Base-by-base conservation (phyloP, 768 basidiomycete genomes). In the Naganishia antarctica region DNA sequence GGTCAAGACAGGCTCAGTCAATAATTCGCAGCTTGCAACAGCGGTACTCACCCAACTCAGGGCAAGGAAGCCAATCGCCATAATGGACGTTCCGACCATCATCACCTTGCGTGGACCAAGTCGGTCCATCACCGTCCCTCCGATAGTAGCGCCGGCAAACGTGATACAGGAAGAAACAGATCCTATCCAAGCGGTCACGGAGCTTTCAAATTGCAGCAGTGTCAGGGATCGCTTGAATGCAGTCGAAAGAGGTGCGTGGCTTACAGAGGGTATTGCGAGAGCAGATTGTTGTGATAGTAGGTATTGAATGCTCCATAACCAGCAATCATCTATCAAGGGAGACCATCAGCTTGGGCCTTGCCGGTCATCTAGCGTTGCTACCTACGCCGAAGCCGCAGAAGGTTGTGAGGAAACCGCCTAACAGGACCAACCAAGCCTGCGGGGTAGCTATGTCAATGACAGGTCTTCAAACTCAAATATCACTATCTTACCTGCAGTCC, bases 371-470 rank as follows among this genome's bases (percentile, higher is more conserved):
- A 63, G 37, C 7, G 4, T 31, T 8, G 18, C 3, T 5, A 65
- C 65, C 37, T 50, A 66, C 65, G 0, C 65, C 65, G 21, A 66
- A 61, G 25, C 58, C 65, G 25, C 60, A 66, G 44, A 66, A 66
- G 13, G 60, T 41, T 7, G 60, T 61, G 16, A 66, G 21, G 46
- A 60, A 66, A 23, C 60, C 65, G 16, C 63, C 63, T 47, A 63
- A n/a, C 12, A 63, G 15, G 0, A 63, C 62, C 16, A 43, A 53
- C 62, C 62, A 63, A n/a, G 62, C 62, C 62, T 62, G 25, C 21
- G 18, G 21, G 25, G 21, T 7, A 37, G 6, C 40, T 11, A 8
- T 16, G n/a, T 57, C 15, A 57, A 25, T 13, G 29, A 34, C 12
- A 18, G 32, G 3, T 37, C 34, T 37, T 37, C 15, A 7, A 37